Percentiles rank a stretch among this genome's conserved stretches.
Conservation (phyloP, 495 filamentous ascomycete genomes). For the Penicillium steckii region DNA sequence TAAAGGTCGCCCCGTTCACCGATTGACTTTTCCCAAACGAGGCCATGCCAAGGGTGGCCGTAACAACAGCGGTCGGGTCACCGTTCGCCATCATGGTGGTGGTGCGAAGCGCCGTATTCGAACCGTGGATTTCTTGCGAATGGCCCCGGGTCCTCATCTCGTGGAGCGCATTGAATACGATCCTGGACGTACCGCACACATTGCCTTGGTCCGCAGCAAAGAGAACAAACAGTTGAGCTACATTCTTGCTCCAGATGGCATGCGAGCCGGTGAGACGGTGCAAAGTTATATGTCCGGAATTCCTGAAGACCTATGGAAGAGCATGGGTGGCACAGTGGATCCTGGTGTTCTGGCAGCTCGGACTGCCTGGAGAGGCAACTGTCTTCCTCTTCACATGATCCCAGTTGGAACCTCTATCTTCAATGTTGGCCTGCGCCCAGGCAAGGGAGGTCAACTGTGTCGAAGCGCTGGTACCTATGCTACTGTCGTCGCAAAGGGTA, state of each 20-base stretch:
- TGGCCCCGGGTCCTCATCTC: slow-evolving; percentile 70
- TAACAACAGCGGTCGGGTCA: slow-evolving; percentile 81
- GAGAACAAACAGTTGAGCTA: slow-evolving; percentile 64
- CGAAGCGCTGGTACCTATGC: slow-evolving; percentile 91
- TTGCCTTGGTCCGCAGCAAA: slow-evolving; percentile 73
- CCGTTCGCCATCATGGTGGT: slow-evolving; percentile 86
- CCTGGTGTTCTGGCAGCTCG: slow-evolving; percentile 92
- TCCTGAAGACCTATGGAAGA: slow-evolving; percentile 75
- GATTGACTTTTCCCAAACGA: slow-evolving; percentile 85
- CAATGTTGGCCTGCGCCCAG: slow-evolving; percentile 75
- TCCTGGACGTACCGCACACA: slow-evolving; percentile 88
- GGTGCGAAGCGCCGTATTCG: slow-evolving; percentile 89
- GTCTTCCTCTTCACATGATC: slow-evolving; percentile 90
- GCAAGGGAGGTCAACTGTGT: slow-evolving; percentile 82
- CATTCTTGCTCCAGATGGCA: slow-evolving; percentile 88
- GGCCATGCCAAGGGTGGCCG: slow-evolving; percentile 89
- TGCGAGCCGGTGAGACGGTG: slow-evolving; percentile 87
- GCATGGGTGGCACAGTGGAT: slow-evolving; percentile 88
- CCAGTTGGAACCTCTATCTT: slow-evolving; percentile 88
- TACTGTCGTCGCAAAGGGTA: slow-evolving; percentile 81
- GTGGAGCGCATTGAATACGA: slow-evolving; percentile 97
- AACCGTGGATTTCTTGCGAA: slow-evolving; percentile 81
- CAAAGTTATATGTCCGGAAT: slow-evolving; percentile 89
- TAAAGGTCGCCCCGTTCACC: slow-evolving; percentile 82
- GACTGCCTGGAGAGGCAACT: slow-evolving; percentile 94